Evolutionary conservation across 768 basidiomycete genomes (phyloP), one percentile per base, ranked within the genome.

Genomic region (Pluteus cervinus): DNA sequence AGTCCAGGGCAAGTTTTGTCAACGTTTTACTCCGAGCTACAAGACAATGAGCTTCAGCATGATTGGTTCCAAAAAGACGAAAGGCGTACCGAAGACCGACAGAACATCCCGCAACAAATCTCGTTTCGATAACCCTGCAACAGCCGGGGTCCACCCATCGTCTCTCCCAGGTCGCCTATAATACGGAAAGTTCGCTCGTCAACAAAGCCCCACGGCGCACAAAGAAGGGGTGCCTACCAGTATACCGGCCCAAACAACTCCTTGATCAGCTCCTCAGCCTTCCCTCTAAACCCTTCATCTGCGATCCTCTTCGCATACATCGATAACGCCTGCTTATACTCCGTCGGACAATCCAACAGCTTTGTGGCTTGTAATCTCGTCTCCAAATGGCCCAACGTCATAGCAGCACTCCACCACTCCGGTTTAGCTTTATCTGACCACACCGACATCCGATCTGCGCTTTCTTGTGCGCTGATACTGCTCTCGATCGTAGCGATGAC

Each of bases 201-300:
- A 7, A 40, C 21, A 16, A 32, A 12, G 7, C 30, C 14, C 18
- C 9, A 33, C 11, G 4, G 43, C 29, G 39, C 24, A 28, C 41
- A 42, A 40, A 17, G 29, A 14, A 25, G 5, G 24, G 36, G 24
- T 28, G 73, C 86, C 41, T 52, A 93, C 93, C 81, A 85, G 60
- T 88, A 94, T 25, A 92, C 64, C 0, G 92, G 93, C 11, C 93
- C 92, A 49, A 86, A 80, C 36, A 98, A 68, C 45, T 97, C 96
- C 57, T 76, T 83, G 34, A 94, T 75, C 39, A 99, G 58, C 57
- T 98, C 94, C 56, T 96, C 93, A 12, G 80, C 92, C 56, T 93
- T 91, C 24, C 67, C 83, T 43, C 76, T 68, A 56, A 90, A 91
- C 0, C 86, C 91, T 55, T 94, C 91, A 45, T 96, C 88, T 24